Evolutionary conservation across 129 eudicot genomes (phyloP).

Genomic region (Chrysanthemum lavandulifolium): DNA sequence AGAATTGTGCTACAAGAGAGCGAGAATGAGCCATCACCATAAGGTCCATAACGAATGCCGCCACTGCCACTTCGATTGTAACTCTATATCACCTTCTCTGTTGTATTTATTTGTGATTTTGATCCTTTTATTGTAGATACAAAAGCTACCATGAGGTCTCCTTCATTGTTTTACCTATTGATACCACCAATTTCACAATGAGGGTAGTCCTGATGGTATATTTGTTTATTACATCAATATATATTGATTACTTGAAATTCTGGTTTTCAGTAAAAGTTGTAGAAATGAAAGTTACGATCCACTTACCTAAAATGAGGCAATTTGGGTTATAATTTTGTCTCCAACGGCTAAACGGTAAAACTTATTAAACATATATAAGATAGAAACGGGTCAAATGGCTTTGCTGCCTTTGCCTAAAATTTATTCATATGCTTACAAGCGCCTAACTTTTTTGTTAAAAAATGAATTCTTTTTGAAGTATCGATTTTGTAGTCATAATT

Average conservation of each 20-base stretch:
- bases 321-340: not conserved
- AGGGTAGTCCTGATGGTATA: conserved; percentile 2
- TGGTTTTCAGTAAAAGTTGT: not conserved
- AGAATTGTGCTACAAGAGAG: conserved; percentile 7
- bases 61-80: not conserved
- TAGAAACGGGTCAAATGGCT: not conserved
- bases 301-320: not conserved
- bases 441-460: not conserved
- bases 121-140: not conserved
- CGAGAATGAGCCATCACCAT: not conserved
- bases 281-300: not conserved
- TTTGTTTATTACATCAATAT: conserved; percentile 6
- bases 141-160: not conserved
- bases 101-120: not conserved
- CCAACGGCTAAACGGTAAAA: not conserved
- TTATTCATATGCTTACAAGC: not conserved
- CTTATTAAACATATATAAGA: not conserved
- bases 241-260: not conserved
- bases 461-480: not conserved
- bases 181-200: not conserved
- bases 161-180: not conserved
- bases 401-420: not conserved
- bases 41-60: not conserved
- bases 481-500: not conserved
- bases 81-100: not conserved